These are phyloP conservation scores for Talaromyces sp. DNA, from an alignment of 2,329 filamentous ascomycete species.

Conservation along the genomic window DNA sequence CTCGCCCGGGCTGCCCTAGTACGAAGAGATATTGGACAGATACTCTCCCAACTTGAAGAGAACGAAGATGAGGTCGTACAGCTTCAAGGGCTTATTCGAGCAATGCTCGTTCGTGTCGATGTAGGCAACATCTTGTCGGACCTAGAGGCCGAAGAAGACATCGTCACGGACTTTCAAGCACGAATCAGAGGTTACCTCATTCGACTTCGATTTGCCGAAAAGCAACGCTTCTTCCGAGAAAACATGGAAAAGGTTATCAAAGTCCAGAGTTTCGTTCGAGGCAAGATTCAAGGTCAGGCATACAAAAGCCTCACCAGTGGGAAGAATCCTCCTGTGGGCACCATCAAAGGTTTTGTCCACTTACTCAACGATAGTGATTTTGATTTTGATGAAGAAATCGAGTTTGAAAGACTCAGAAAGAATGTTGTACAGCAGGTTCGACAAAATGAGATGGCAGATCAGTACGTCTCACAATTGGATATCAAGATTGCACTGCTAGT, in stretches of 20 bases:
- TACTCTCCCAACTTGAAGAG: slow-evolving; percentile 67
- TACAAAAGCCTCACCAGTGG: slow-evolving; percentile 96
- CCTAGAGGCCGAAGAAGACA: slow-evolving; percentile 79
- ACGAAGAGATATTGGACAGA: slow-evolving; percentile 40
- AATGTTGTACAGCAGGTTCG: slow-evolving; percentile 95
- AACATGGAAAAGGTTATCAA: slow-evolving; percentile 99
- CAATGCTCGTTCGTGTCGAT: slow-evolving; percentile 71
- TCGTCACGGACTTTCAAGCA: slow-evolving; percentile 70
- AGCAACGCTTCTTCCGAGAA: slow-evolving; percentile 82
- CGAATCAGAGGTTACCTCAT: slow-evolving; percentile 70
- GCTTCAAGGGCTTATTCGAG: slow-evolving; percentile 73
- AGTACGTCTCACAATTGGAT: slow-evolving; percentile 96
- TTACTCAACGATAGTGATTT: slow-evolving; percentile 97
- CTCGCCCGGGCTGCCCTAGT: slow-evolving; percentile 40
- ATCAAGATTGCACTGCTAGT: slow-evolving; percentile 98
- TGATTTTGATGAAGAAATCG: slow-evolving; percentile 97
- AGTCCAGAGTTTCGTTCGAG: slow-evolving; percentile 93
- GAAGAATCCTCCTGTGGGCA: slow-evolving; percentile 93
- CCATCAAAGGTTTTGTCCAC: slow-evolving; percentile 97
- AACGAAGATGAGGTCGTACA: slow-evolving; percentile 64
- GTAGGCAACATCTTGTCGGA: slow-evolving; percentile 72
- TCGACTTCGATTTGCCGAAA: slow-evolving; percentile 72
- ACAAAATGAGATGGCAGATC: slow-evolving; percentile 93
- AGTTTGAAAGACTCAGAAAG: slow-evolving; percentile 91
- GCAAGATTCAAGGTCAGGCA: slow-evolving; percentile 91